These are phyloP conservation scores for Diaporthe sp. DNA, from an alignment of 2,329 filamentous ascomycete genomes.

Conservation along the genomic window DNA sequence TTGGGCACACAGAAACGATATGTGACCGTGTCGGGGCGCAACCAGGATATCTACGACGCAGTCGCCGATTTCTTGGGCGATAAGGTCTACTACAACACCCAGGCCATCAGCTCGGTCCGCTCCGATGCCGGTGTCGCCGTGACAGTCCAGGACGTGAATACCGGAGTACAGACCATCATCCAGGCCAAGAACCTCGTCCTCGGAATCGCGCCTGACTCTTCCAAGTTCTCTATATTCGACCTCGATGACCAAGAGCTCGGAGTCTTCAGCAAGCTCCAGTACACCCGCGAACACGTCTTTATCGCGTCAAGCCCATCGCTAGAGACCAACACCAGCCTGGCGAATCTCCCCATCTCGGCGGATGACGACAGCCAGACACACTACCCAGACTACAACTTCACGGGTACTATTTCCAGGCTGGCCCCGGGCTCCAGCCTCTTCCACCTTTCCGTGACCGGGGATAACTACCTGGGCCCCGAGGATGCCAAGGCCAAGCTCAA, in stretches of 20 bases:
- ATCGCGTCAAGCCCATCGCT: slow-evolving; percentile 51
- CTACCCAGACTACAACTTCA: slow-evolving; percentile 48
- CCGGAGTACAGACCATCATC: slow-evolving; percentile 47
- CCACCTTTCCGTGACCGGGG: slow-evolving; percentile 48
- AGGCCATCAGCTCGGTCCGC: slow-evolving; percentile 51
- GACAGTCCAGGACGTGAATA: slow-evolving; percentile 46
- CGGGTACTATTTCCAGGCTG: slow-evolving; percentile 49
- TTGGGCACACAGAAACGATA: slow-evolving; percentile 49
- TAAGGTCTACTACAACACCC: slow-evolving; percentile 55
- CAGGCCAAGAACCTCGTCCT: slow-evolving; percentile 53
- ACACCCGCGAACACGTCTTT: slow-evolving; percentile 51
- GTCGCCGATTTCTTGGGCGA: slow-evolving; percentile 52
- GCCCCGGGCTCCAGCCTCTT: slow-evolving; percentile 45
- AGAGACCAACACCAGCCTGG: slow-evolving; percentile 46
- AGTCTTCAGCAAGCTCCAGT: slow-evolving; percentile 52
- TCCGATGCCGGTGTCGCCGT: slow-evolving; percentile 48
- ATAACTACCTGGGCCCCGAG: slow-evolving; percentile 39
- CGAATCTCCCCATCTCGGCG: slow-evolving; percentile 48
- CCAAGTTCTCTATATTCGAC: slow-evolving; percentile 51
- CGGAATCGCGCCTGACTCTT: slow-evolving; percentile 52
- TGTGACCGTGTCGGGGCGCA: slow-evolving; percentile 52
- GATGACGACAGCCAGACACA: slow-evolving; percentile 47
- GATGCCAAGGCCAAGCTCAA: slow-evolving; percentile 47
- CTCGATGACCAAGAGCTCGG: slow-evolving; percentile 49
- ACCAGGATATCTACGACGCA: slow-evolving; percentile 57